Conservation (phyloP, 495 filamentous ascomycete genomes). For the Sordaria brevicollis region DNA sequence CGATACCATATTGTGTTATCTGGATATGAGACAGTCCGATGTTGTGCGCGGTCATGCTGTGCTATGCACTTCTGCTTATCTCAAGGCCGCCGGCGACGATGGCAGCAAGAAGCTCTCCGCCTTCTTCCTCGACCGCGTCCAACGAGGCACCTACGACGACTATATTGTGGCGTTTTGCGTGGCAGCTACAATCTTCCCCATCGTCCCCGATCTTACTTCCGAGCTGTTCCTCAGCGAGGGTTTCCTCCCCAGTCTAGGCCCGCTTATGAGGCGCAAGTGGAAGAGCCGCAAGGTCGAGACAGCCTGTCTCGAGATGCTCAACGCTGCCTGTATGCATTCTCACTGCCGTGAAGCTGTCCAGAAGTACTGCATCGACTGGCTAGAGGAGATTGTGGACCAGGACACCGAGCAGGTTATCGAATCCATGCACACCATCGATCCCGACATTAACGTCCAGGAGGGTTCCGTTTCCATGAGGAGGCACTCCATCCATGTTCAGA, state of each 20-base stretch:
- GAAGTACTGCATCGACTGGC: conserved; percentile 72
- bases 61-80: conserved; percentile 65
- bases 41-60: conserved; percentile 64
- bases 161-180: conserved; percentile 77
- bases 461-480: conserved; percentile 36
- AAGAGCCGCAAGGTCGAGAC: conserved; percentile 72
- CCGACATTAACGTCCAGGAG: conserved; percentile 23
- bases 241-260: conserved; percentile 60
- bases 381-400: conserved; percentile 65
- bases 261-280: conserved; percentile 60
- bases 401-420: conserved; percentile 52
- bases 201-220: conserved; percentile 59
- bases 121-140: conserved; percentile 48
- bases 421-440: conserved; percentile 26
- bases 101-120: conserved; percentile 55
- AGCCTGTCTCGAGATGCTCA: conserved; percentile 76
- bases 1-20: conserved; percentile 64
- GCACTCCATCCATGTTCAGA: conserved; percentile 41
- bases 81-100: conserved; percentile 59
- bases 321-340: conserved; percentile 76
- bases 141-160: conserved; percentile 44
- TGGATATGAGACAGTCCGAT: conserved; percentile 64
- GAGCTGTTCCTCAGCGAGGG: conserved; percentile 75
- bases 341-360: conserved; percentile 68
- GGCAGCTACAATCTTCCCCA: conserved; percentile 74